A percentile compares a stretch with the other conserved stretches of the same genome.
These are phyloP conservation scores for Pulveroboletus frians DNA, from an alignment of 768 basidiomycete species.

Conservation along the genomic window DNA sequence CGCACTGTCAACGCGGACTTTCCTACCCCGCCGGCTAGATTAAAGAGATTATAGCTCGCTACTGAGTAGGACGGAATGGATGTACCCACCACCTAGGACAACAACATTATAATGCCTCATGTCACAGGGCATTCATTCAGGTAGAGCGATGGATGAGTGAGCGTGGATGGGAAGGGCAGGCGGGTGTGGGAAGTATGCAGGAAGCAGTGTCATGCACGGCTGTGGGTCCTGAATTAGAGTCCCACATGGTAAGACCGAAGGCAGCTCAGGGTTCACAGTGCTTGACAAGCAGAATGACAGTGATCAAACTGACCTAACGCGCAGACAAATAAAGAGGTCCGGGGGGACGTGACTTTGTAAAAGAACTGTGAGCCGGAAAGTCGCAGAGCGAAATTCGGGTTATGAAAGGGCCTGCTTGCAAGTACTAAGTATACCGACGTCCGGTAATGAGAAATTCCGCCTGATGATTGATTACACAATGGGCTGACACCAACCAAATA, in stretches of 20 bases:
- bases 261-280: slow-evolving; percentile 1
- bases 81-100: slow-evolving; percentile 66
- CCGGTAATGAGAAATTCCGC: not conserved
- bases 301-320: slow-evolving; percentile 3
- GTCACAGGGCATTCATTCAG: slow-evolving; percentile 7
- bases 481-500: not conserved
- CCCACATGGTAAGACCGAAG: slow-evolving; percentile 1
- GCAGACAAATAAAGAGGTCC: not conserved
- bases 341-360: not conserved
- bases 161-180: not conserved
- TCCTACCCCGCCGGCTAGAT: slow-evolving; percentile 77
- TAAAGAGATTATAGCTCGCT: slow-evolving; percentile 1
- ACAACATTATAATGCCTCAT: slow-evolving; percentile 76
- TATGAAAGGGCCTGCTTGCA: not conserved
- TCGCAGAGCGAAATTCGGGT: not conserved
- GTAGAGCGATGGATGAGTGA: slow-evolving; percentile 9
- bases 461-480: slow-evolving; percentile 12
- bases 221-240: slow-evolving; percentile 1
- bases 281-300: not conserved
- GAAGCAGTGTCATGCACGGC: slow-evolving; percentile 12
- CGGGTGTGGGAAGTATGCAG: slow-evolving; percentile 21
- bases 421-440: too few species aligned
- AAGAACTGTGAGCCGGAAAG: not conserved
- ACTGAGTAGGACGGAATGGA: not conserved
- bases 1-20: slow-evolving; percentile 84